Evolutionary conservation across 2,329 filamentous ascomycete genomes (phyloP).

Genomic region (Nemania diffusa): DNA sequence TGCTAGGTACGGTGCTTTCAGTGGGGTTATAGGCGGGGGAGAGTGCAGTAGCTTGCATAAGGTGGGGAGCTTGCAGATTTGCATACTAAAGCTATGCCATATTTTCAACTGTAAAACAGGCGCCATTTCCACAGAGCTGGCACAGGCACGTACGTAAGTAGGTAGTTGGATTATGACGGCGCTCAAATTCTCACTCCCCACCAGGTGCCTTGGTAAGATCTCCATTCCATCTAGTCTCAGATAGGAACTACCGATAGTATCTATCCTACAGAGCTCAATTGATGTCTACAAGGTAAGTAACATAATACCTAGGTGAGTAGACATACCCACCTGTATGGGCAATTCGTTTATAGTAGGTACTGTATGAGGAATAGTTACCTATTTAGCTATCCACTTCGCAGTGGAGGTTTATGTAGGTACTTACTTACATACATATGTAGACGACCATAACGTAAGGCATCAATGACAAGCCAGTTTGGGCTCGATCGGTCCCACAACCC

Average conservation of each 20-base stretch:
- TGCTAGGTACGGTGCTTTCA: constrained; percentile 10
- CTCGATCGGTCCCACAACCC: constrained; percentile 39
- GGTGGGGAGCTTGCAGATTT: constrained; percentile 12
- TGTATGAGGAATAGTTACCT: neutral
- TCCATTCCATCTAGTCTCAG: no score
- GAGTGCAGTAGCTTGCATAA: constrained; percentile 27
- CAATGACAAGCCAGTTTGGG: constrained; percentile 35
- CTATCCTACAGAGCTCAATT: no score
- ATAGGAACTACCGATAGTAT: no score
- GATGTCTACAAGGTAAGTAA: no score
- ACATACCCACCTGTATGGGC: no score
- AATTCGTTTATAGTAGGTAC: neutral
- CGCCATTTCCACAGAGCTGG: constrained; percentile 8
- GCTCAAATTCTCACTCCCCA: neutral
- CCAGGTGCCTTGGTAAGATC: no score
- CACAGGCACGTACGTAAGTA: neutral
- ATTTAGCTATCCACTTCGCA: no score
- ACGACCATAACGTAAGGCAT: neutral
- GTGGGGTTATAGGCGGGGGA: constrained; percentile 31
- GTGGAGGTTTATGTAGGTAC: neutral
- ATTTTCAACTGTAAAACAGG: no score
- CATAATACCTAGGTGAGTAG: no score
- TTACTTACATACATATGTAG: neutral
- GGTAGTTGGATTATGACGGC: neutral
- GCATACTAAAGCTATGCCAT: no score